Evolutionary conservation across 495 filamentous ascomycete genomes (phyloP).

Genomic region (Rostrohypoxylon terebratum): DNA sequence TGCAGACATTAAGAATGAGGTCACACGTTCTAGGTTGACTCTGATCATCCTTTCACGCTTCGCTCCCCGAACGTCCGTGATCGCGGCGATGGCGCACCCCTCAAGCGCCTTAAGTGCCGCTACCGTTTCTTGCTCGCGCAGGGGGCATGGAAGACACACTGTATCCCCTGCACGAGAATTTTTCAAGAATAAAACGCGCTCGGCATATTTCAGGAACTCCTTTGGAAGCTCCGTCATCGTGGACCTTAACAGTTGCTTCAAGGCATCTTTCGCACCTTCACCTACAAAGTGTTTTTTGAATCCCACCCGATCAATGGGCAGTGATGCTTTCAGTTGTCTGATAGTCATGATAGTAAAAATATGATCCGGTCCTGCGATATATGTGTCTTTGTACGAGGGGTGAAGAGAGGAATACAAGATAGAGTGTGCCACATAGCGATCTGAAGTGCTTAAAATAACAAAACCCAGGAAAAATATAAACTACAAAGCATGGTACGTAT

Average conservation of each 20-base stretch:
- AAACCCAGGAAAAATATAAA: constrained; percentile 20
- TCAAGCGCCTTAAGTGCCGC: constrained; percentile 78
- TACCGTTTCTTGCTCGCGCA: constrained; percentile 76
- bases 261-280: constrained; percentile 46
- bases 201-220: constrained; percentile 45
- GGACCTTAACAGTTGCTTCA: constrained; percentile 44
- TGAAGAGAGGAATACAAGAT: constrained; percentile 13
- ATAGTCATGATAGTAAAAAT: constrained; percentile 35
- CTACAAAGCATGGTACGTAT: constrained; percentile 35
- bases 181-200: constrained; percentile 48
- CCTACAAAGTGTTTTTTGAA: constrained; percentile 36
- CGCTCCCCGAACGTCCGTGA: constrained; percentile 65
- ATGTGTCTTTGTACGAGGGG: constrained; percentile 12
- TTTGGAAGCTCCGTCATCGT: constrained; percentile 47
- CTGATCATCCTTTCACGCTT: constrained; percentile 59
- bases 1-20: constrained; percentile 76
- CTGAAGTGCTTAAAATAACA: constrained; percentile 20
- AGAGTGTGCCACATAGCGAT: constrained; percentile 32
- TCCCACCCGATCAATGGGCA: constrained; percentile 9
- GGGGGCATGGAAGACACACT: constrained; percentile 69
- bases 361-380: constrained; percentile 11
- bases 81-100: constrained; percentile 71
- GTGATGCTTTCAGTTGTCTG: constrained; percentile 16
- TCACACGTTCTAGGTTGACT: constrained; percentile 72
- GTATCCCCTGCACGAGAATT: constrained; percentile 48